Percentiles rank a stretch among this genome's conserved stretches.
Conservation (phyloP, 352 stramenopile genomes). For the Pythium sukuiense region DNA sequence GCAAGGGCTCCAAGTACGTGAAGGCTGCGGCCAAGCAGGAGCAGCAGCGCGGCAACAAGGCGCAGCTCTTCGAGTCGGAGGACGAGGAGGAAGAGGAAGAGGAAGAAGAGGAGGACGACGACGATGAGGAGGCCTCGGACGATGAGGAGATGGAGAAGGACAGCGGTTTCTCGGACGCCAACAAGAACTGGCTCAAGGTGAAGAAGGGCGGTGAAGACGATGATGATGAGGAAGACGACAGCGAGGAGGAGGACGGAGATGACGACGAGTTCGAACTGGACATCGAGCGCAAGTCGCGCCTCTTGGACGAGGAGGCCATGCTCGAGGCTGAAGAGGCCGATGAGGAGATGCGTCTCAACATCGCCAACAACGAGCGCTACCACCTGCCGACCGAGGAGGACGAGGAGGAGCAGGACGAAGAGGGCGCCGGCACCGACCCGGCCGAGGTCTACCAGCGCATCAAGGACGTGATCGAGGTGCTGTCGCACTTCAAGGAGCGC, state of each 20-base stretch:
- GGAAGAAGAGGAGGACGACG: slow-evolving; percentile 39
- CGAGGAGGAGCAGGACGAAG: slow-evolving; percentile 60
- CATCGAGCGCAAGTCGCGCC: slow-evolving; percentile 84
- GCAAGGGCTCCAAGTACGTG: slow-evolving; percentile 61
- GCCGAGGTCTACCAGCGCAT: slow-evolving; percentile 92
- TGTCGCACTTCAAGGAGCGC: slow-evolving; percentile 95
- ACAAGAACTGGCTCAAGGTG: slow-evolving; percentile 85
- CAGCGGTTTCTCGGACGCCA: slow-evolving; percentile 75
- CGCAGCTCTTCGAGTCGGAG: slow-evolving; percentile 73
- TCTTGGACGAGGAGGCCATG: slow-evolving; percentile 76
- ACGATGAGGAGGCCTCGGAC: slow-evolving; percentile 39
- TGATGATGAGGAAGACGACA: slow-evolving; percentile 44
- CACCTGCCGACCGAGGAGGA: slow-evolving; percentile 81
- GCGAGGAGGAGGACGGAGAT: slow-evolving; percentile 41
- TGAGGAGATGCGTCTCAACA: slow-evolving; percentile 87
- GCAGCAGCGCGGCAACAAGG: slow-evolving; percentile 30
- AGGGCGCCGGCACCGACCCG: slow-evolving; percentile 60
- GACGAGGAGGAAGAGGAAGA: slow-evolving; percentile 43
- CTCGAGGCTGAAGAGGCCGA: slow-evolving; percentile 72
- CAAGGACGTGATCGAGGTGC: slow-evolving; percentile 92
- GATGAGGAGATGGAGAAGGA: slow-evolving; percentile 40
- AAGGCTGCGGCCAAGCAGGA: slow-evolving; percentile 77
- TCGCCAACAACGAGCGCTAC: slow-evolving; percentile 82
- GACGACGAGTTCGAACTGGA: slow-evolving; percentile 78
- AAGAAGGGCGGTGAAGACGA: slow-evolving; percentile 60